phyloP scores from a whole-genome alignment of 805 yeast genomes.

The Schwanniomyces vanrijiae region DNA sequence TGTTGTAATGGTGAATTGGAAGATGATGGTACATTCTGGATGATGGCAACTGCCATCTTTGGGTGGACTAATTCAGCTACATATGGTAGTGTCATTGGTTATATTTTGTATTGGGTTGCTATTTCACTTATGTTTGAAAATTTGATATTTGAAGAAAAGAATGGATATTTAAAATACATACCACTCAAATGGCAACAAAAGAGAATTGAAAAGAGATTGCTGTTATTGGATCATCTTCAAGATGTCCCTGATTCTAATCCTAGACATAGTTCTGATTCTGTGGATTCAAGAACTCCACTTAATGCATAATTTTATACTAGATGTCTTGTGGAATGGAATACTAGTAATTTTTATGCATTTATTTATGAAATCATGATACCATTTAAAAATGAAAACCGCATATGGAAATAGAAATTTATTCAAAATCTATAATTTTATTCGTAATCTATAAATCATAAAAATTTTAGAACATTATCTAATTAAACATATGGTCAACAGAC shows the following conservation, averaged over 20 bases:
- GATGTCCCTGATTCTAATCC: not conserved
- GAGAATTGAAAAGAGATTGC: conserved; percentile 28
- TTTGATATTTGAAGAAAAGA: conserved; percentile 35
- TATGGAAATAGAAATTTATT: not conserved
- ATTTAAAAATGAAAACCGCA: not conserved
- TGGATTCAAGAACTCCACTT: conserved; percentile 28
- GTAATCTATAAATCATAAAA: not conserved
- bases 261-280: conserved; percentile 25
- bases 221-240: not conserved
- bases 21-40: conserved; percentile 46
- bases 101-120: conserved; percentile 37
- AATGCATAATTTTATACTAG: not conserved
- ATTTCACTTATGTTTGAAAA: conserved; percentile 30
- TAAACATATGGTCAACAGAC: conserved; percentile 54
- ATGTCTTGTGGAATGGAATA: no score
- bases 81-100: conserved; percentile 40
- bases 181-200: conserved; percentile 40
- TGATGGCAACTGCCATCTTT: conserved; percentile 44
- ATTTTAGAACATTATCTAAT: not conserved
- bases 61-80: conserved; percentile 51
- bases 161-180: conserved; percentile 37
- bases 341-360: no score
- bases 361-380: not conserved
- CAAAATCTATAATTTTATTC: not conserved
- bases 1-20: conserved; percentile 44